Evolutionary conservation across 2,329 filamentous ascomycete species (phyloP), one percentile per base, ranked within the genome.

Genomic region (Bipolaris cookei): DNA sequence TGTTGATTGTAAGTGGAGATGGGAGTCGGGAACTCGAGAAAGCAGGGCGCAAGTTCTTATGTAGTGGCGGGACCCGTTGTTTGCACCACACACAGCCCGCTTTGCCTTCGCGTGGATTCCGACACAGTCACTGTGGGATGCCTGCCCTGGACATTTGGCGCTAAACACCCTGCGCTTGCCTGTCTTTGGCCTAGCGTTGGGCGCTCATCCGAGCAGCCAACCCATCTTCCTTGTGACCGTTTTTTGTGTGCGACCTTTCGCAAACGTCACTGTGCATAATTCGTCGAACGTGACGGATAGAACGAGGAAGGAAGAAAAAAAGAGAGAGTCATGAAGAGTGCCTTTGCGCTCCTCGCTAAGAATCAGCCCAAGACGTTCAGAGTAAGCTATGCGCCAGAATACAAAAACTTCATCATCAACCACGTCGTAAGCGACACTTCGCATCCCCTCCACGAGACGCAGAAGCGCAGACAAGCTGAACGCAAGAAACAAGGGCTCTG

Each of bases 401-500:
- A 74, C 64, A 68, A 62, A 6, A 66, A 56, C 43, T 67, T 70
- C 43, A 60, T 66, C 51, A 13, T 49, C n/a, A 64, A 69, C 28
- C 56, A 66, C 45, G 55, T 75, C 47, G 35, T 60, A 1, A 42
- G 48, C 25, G 70, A 72, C 45, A 13, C 38, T 7, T 58, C 63
- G 25, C 72, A 76, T 38, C 73, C 74, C 10, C 64, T 75, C 3
- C 32, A 65, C 61, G 55, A 56, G 11, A 46, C 59, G 7, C 67
- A 65, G 43, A 59, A 44, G 34, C 70, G 72, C 23, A 59, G 56
- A 18, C 51, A 61, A 10, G 34, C 43, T 1, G 54, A 61, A 23
- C 63, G 65, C n/a, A 65, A 65, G 18, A 59, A 58, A 21, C 62
- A 72, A 18, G 67, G 69, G 0, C 65, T 77, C 2, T 76, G 72